phyloP scores from a whole-genome alignment of 805 yeast species.

The Barnettozyma vustinii region DNA sequence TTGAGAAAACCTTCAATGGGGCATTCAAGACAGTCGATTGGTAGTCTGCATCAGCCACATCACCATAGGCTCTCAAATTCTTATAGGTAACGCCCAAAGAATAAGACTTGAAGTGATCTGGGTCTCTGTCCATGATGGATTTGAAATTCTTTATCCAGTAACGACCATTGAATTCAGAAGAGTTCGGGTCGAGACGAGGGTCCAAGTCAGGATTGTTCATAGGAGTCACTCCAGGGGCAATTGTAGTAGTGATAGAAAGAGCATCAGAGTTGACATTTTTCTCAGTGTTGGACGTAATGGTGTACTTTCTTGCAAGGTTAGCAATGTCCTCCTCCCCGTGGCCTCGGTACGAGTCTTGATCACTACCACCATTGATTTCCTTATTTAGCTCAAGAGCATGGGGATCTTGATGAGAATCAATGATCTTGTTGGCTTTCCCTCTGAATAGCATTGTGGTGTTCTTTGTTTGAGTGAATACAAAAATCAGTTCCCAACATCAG shows the following conservation, averaged over 20 bases:
- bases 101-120: conserved; percentile 52
- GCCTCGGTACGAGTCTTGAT: conserved; percentile 1
- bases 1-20: conserved; percentile 19
- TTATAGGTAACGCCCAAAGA: conserved; percentile 52
- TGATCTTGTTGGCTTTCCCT: not conserved
- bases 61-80: conserved; percentile 54
- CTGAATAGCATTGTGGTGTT: not conserved
- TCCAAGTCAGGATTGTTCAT: conserved; percentile 29
- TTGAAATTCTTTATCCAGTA: conserved; percentile 61
- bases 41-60: conserved; percentile 52
- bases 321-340: not conserved
- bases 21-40: conserved; percentile 51
- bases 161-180: conserved; percentile 48
- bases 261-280: conserved; percentile 21
- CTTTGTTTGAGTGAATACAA: too few relatives aligned
- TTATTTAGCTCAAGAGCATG: not conserved
- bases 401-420: not conserved
- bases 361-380: not conserved
- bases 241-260: conserved; percentile 26
- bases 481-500: not conserved
- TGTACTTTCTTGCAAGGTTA: conserved; percentile 4
- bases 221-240: conserved; percentile 38
- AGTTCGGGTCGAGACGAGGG: conserved; percentile 52
- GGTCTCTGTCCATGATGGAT: conserved; percentile 43
- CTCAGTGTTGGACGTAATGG: conserved; percentile 32